Evolutionary conservation across 1,284 basidiomycete genomes (phyloP).

Genomic region (Sphaerobolus stellatus): DNA sequence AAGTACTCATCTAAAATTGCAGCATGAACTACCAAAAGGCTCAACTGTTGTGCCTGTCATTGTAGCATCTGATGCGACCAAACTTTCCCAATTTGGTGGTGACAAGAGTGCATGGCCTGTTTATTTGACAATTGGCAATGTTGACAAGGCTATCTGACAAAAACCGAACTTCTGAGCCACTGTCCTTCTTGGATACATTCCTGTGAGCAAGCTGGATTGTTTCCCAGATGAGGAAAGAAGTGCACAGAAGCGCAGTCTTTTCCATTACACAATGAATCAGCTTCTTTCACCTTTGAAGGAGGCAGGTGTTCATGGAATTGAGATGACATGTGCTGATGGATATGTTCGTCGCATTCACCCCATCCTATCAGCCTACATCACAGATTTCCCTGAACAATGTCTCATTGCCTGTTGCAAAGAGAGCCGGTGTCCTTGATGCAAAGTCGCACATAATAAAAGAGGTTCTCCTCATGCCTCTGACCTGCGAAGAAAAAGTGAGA

Average conservation of each 20-base stretch:
- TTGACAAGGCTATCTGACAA: slow-evolving; percentile 16
- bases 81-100: slow-evolving; percentile 4
- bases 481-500: too few relatives aligned
- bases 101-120: slow-evolving; percentile 18
- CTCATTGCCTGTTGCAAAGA: slow-evolving; percentile 22
- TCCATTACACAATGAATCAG: slow-evolving; percentile 33
- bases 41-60: slow-evolving; percentile 11
- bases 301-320: slow-evolving; percentile 27
- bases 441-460: too few relatives aligned
- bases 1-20: background rate
- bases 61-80: slow-evolving; percentile 10
- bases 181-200: slow-evolving; percentile 42
- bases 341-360: slow-evolving; percentile 26
- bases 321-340: slow-evolving; percentile 30
- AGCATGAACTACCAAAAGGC: background rate
- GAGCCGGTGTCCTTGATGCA: slow-evolving; percentile 20
- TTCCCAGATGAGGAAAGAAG: slow-evolving; percentile 25
- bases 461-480: too few relatives aligned
- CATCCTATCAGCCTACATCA: slow-evolving; percentile 28
- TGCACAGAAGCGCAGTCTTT: slow-evolving; percentile 20
- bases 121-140: slow-evolving; percentile 25
- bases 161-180: slow-evolving; percentile 16
- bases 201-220: slow-evolving; percentile 39
- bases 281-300: slow-evolving; percentile 30
- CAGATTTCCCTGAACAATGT: slow-evolving; percentile 25